These are phyloP conservation scores for Phytophthora melonis DNA, from an alignment of 352 stramenopile genomes.

Conservation along the genomic window DNA sequence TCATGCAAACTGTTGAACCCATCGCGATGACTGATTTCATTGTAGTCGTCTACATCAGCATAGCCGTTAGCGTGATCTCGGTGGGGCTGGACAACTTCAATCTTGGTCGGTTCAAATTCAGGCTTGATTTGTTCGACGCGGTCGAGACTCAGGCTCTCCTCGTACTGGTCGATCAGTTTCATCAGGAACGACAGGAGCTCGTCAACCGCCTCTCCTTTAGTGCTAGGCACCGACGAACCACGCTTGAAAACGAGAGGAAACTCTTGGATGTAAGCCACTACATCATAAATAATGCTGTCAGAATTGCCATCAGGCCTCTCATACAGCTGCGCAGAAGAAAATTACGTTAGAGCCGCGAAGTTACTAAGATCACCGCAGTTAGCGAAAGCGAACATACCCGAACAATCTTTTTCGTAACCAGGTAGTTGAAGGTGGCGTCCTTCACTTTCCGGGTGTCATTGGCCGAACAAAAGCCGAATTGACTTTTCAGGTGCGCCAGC, in stretches of 20 bases:
- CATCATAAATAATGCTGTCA: conserved; percentile 41
- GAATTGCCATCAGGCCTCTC: conserved; percentile 29
- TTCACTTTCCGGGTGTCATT: conserved; percentile 58
- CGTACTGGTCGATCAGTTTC: conserved; percentile 43
- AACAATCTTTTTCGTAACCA: conserved; percentile 52
- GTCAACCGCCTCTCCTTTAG: conserved; percentile 51
- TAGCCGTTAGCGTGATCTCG: background rate
- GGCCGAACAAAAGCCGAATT: conserved; percentile 48
- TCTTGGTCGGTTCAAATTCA: conserved; percentile 5
- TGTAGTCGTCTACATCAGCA: background rate
- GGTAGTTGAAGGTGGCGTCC: conserved; percentile 57
- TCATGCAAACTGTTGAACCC: conserved; percentile 5
- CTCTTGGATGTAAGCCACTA: conserved; percentile 48
- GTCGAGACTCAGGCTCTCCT: conserved; percentile 40
- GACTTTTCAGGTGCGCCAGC: conserved; percentile 47
- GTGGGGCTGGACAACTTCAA: conserved; percentile 11
- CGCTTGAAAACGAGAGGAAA: conserved; percentile 46
- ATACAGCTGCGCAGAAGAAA: conserved; percentile 30
- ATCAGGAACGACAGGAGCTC: conserved; percentile 57
- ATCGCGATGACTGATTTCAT: conserved; percentile 5
- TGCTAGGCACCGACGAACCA: conserved; percentile 35
- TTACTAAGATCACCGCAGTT: background rate
- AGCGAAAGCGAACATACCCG: conserved; percentile 39
- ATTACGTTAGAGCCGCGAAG: conserved; percentile 17
- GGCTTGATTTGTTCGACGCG: conserved; percentile 22